Evolutionary conservation across 2,329 filamentous ascomycete genomes (phyloP), one percentile per base, ranked within the genome.

Genomic region (Fusarium armeniacum): DNA sequence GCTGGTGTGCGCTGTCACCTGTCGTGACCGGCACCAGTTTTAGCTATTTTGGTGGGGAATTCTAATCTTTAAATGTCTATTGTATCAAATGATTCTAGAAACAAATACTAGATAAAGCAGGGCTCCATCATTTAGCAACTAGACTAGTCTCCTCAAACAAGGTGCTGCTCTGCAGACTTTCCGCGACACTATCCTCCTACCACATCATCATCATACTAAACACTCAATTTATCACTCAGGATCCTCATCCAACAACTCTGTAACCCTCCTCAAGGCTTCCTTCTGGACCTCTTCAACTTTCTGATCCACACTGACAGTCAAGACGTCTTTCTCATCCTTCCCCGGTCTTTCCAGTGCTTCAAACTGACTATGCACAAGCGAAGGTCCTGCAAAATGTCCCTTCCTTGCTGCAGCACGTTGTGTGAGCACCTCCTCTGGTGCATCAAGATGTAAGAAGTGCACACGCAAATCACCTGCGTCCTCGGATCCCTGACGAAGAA

Each of bases 401-500:
- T 69, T 61, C 1, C 66, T 55, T 4, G 47, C 43, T 0, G 65
- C 55, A 10, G 66, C 65, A 6, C 66, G 51, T 5, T 69, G 18
- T 0, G 28, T 60, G 1, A 69, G 51, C 1, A 69, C 55, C 6
- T 69, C 65, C 38, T 69, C 66, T 0, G 60, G 65, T 2, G 66
- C 66, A 10, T 69, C 66, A 6, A 69, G 66, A 35, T 69, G 65
- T 2, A 69, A 24, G 2, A 69, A 69, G 6, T 69, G 66, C 4
- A 69, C 66, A 0, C 65, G 65, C 12, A 69, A 6, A n/a, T 69
- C 66, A 0, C 65, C 66, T 0, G 65, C 66, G 1, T 62, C 51
- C 4, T 62, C 43, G 0, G 66, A 69, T 1, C 66, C 65, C 36
- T 69, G 55, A 2, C 66, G 56, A 1, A 69, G 51, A 13, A 69